Evolutionary conservation across 805 yeast genomes (phyloP).

Genomic region (Suhomyces vadensis): DNA sequence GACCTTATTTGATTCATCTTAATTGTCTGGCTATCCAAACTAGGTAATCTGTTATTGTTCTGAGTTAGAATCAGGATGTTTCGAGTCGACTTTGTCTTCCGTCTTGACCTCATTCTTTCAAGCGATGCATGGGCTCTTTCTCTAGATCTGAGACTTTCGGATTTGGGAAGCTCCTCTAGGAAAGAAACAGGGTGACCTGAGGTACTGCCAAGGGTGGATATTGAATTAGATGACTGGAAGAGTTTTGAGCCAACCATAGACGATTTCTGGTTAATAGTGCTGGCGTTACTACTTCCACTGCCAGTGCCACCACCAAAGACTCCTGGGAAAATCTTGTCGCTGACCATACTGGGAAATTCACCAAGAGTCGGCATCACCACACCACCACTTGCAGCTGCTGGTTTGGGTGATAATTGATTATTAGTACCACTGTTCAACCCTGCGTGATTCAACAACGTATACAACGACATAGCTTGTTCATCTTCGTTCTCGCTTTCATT

Average conservation of each 20-base stretch:
- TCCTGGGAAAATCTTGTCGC: constrained; percentile 30
- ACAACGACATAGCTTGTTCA: constrained; percentile 68
- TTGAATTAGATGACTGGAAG: constrained; percentile 5
- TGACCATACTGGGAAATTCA: constrained; percentile 42
- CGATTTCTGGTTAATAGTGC: neutral
- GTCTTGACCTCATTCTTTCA: constrained; percentile 57
- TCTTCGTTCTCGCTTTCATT: constrained; percentile 53
- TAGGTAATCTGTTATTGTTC: constrained; percentile 21
- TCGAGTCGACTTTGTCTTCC: constrained; percentile 47
- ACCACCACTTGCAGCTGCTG: constrained; percentile 13
- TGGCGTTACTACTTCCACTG: neutral
- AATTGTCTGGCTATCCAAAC: constrained; percentile 18
- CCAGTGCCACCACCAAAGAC: neutral
- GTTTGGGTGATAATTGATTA: constrained; percentile 7
- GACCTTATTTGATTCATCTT: constrained; percentile 4
- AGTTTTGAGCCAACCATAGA: constrained; percentile 2
- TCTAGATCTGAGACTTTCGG: constrained; percentile 43
- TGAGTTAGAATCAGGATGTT: constrained; percentile 29
- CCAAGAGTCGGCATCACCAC: constrained; percentile 42
- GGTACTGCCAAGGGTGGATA: neutral
- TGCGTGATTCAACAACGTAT: constrained; percentile 50
- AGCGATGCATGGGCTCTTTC: constrained; percentile 69
- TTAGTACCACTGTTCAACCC: constrained; percentile 14
- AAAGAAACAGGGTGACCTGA: constrained; percentile 13
- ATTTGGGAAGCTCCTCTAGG: constrained; percentile 28